Evolutionary conservation across 2,329 filamentous ascomycete species (phyloP), one percentile per base, ranked within the genome.

Genomic region (Intubia oerlemansii): DNA sequence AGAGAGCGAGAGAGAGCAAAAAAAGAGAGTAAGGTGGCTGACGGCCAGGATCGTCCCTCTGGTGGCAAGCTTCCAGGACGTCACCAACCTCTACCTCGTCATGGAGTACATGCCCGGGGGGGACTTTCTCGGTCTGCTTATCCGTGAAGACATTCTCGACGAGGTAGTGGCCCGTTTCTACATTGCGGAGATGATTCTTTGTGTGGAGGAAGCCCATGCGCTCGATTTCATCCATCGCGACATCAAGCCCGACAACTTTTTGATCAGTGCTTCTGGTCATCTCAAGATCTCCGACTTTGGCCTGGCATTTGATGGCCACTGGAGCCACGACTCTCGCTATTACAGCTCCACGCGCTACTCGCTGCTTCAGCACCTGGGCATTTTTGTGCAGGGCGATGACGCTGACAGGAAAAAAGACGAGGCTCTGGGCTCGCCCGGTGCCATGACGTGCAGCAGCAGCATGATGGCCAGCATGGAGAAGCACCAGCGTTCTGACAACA

Each of bases 41-140:
- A n/a, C n/a, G n/a, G n/a, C n/a, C 27, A 73, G 67, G 85, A 71
- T 92, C 26, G 79, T 95, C 3, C 79, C 84, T 1, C 56, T 98
- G 20, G 64, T 92, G 28, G 63, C 79, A 28, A 88, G 81, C 43
- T 95, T 95, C 38, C 81, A 95, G 47, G 88, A 95, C 45, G 56
- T 65, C 20, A 62, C 66, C 24, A 80, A 79, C 40, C 59, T 98
- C 5, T 95, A 95, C 42, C 66, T 98, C 5, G 77, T 93, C 29
- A 93, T 95, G 82, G 84, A 95, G 34, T 98, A 91, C 45, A 93
- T 93, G 81, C 75, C 90, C 3, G 88, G 85, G 0, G 85, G 88
- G 0, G 85, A 98, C 46, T 95, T 98, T 39, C 59, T 98, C 1
- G 79, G 79, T 2, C 51, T 93, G 1, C 54, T 98, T 11, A 76